These are phyloP conservation scores for Metroxylon sagu DNA, from an alignment of 176 grass and related monocot species.

Conservation along the genomic window DNA sequence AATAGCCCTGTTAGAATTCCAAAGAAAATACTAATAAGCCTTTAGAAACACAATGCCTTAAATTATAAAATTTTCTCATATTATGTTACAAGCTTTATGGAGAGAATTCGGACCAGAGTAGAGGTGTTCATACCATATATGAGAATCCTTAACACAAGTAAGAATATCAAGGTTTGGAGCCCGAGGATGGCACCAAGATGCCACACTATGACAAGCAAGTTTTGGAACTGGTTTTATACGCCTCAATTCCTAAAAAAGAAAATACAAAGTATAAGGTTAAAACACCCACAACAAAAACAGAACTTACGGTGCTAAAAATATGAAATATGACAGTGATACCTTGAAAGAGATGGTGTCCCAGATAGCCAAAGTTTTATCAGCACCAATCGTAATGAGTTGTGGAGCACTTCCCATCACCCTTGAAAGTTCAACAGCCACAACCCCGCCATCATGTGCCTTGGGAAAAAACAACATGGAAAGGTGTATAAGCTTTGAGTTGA, in stretches of 20 bases:
- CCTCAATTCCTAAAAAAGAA: conserved; percentile 73
- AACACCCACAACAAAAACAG: not conserved
- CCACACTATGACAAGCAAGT: conserved; percentile 97
- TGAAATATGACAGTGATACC: conserved; percentile 24
- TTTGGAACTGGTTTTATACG: conserved; percentile 94
- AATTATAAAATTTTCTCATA: conserved; percentile 9
- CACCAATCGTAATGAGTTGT: conserved; percentile 93
- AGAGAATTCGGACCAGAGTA: not conserved
- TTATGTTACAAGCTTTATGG: not conserved
- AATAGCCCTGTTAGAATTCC: conserved; percentile 74
- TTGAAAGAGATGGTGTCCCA: conserved; percentile 99
- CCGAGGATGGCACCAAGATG: conserved; percentile 98
- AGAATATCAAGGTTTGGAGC: conserved; percentile 99
- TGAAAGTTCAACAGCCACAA: conserved; percentile 91
- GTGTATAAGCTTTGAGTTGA: too few relatives aligned
- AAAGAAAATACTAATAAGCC: conserved; percentile 7
- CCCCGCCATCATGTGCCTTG: conserved; percentile 96
- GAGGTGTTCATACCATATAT: conserved; percentile 76
- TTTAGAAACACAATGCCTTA: not conserved
- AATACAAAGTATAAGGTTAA: conserved; percentile 6
- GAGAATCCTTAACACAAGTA: conserved; percentile 98
- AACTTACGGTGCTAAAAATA: too few relatives aligned
- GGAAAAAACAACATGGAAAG: not conserved
- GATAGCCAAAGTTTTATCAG: conserved; percentile 98
- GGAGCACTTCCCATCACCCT: conserved; percentile 94